A percentile compares a stretch with the other conserved stretches of the same genome.
Evolutionary conservation across 2,329 filamentous ascomycete genomes (phyloP).

Genomic region (Xylariaceae sp.): DNA sequence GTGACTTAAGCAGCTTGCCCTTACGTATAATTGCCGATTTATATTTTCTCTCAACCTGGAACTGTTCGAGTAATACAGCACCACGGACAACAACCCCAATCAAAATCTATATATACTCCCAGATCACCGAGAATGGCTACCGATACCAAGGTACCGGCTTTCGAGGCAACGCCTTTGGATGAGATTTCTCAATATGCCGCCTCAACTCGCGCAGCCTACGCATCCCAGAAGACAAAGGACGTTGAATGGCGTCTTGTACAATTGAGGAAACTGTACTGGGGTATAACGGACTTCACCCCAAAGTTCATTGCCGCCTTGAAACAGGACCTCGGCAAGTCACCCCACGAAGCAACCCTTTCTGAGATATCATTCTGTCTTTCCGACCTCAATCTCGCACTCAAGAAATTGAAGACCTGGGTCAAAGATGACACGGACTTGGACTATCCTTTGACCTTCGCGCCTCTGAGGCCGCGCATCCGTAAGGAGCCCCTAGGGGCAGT

Average conservation of each 20-base stretch:
- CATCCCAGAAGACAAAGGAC: slow-evolving; percentile 80
- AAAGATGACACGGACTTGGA: slow-evolving; percentile 80
- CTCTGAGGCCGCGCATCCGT: slow-evolving; percentile 76
- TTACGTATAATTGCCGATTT: background rate
- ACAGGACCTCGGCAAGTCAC: slow-evolving; percentile 79
- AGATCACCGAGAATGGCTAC: slow-evolving; percentile 46
- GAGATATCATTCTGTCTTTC: slow-evolving; percentile 82
- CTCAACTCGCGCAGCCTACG: slow-evolving; percentile 72
- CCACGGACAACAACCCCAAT: too few relatives aligned
- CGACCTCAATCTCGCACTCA: slow-evolving; percentile 79
- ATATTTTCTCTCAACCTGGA: background rate
- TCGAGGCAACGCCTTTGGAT: slow-evolving; percentile 69
- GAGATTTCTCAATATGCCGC: slow-evolving; percentile 68
- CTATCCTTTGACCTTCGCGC: slow-evolving; percentile 70
- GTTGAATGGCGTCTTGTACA: slow-evolving; percentile 83
- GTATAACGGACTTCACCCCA: slow-evolving; percentile 76
- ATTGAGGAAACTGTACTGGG: slow-evolving; percentile 96
- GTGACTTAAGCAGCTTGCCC: background rate
- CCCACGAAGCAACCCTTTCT: slow-evolving; percentile 73
- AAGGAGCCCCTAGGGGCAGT: slow-evolving; percentile 88
- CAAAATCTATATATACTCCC: background rate
- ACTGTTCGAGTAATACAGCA: background rate
- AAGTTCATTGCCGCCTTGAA: slow-evolving; percentile 77
- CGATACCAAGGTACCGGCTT: slow-evolving; percentile 52
- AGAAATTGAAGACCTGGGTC: slow-evolving; percentile 80